Base-by-base conservation (phyloP, 2,329 filamentous ascomycete genomes). In the Exophiala viscosa region DNA sequence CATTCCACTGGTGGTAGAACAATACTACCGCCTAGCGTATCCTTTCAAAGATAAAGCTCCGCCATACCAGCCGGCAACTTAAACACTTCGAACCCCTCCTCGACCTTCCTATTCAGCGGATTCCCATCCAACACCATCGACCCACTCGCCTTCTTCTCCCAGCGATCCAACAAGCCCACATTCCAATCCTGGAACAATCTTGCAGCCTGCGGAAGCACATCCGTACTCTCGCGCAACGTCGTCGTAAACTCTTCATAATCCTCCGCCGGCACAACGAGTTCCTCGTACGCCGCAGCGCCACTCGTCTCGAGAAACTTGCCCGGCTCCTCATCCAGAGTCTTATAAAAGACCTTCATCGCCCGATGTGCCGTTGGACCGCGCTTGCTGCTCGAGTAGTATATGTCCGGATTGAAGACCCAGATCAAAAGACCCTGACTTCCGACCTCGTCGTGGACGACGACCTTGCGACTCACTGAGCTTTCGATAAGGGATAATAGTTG, bases 351-450 rank as follows among this genome's bases (percentile, higher is more conserved):
- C 59, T 84, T 85, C 69, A 80, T 73, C 1, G 78, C 79, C n/a
- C 78, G 73, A 43, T 69, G 68, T 2, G 66, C 61, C 39, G 73
- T 68, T 7, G 54, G 58, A 3, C 54, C 56, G 13, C 58, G 52
- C 38, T 46, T 55, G 14, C 74, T 76, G 8, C 73, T 77, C 1
- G 81, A 81, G 57, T 82, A 79, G 45, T 73, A 73, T 36, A 84
- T 70, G 52, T 82, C 76, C 0, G 80, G 79, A 6, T 82, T 81
- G 66, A 85, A 84, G 48, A 81, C 70, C 82, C 81, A 84, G 23
- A 83, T 36, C 44, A 50, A 38, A 18, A 62, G 52, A 38, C 51
- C 48, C 49, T 18, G 47, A 31, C 14, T 14, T 7, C 23, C 34
- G 14, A 4, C 8, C 9, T 64, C 66, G 39, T 59, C 63, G 55